Percentiles rank a stretch among this genome's conserved stretches.
Evolutionary conservation across 208 protist genomes (phyloP).

Genomic region (Leishmania lainsoni): DNA sequence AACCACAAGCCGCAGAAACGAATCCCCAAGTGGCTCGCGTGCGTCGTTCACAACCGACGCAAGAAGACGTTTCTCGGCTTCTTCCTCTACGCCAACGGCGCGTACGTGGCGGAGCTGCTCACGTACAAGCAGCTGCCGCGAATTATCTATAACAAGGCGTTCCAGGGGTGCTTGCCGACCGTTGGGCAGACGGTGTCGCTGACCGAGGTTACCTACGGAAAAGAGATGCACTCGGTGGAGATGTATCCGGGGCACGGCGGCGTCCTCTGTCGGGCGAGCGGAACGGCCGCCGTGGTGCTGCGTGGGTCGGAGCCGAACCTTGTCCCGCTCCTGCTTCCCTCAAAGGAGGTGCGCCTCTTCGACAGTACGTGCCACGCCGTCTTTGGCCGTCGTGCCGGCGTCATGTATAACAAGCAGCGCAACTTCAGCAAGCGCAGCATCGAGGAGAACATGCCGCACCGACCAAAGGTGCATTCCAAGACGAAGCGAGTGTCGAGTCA

Average conservation of each 20-base stretch:
- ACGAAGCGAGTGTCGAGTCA: conserved; percentile 88
- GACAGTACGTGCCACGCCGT: conserved; percentile 86
- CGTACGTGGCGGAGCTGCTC: conserved; percentile 90
- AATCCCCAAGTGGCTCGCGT: conserved; percentile 92
- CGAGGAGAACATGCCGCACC: conserved; percentile 83
- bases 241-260: conserved; percentile 92
- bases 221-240: conserved; percentile 91
- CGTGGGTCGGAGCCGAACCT: conserved; percentile 88
- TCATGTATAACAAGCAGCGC: conserved; percentile 90
- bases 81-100: conserved; percentile 92
- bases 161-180: conserved; percentile 86
- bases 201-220: conserved; percentile 90
- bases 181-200: conserved; percentile 90
- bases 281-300: conserved; percentile 85
- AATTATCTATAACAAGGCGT: conserved; percentile 88
- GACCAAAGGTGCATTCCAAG: conserved; percentile 84
- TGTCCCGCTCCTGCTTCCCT: conserved; percentile 88
- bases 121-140: conserved; percentile 94
- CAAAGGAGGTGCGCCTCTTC: conserved; percentile 92
- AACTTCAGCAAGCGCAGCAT: conserved; percentile 76
- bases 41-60: conserved; percentile 81
- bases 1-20: conserved; percentile 92
- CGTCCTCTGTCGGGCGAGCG: conserved; percentile 81
- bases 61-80: conserved; percentile 87
- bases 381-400: conserved; percentile 86